Conservation (phyloP, 2,329 filamentous ascomycete species). For the Thielaviopsis euricoi region DNA sequence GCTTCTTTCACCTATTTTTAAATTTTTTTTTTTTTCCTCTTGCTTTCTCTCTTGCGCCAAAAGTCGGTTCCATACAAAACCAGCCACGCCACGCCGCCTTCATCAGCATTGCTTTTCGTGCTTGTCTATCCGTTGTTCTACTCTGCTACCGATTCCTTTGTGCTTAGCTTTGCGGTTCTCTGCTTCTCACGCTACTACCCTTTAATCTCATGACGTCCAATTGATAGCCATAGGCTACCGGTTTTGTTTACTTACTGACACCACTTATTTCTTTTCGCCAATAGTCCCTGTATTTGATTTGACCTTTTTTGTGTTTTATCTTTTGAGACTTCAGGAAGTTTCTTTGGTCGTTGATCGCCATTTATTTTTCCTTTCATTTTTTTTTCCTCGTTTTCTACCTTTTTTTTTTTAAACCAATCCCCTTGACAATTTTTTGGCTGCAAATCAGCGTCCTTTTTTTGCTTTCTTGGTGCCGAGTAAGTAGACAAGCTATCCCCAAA, state of each 20-base stretch:
- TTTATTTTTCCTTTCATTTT: neutral
- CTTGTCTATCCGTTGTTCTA: neutral
- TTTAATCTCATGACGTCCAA: neutral
- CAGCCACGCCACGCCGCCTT: neutral
- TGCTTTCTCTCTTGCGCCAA: neutral
- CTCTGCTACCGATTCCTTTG: neutral
- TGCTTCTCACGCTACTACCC: neutral
- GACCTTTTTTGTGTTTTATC: neutral
- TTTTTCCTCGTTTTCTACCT: neutral
- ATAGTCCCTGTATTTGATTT: neutral
- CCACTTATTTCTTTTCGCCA: neutral
- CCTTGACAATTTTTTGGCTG: neutral
- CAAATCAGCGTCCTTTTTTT: neutral
- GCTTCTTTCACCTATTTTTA: neutral
- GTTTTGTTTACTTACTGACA: neutral
- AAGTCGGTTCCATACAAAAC: neutral
- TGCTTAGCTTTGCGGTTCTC: neutral
- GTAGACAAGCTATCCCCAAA: neutral
- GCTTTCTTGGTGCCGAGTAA: neutral
- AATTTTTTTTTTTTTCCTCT: neutral
- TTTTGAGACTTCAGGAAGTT: slow-evolving; percentile 1
- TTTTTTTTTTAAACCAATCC: neutral
- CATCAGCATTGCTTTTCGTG: neutral
- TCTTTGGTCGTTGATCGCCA: slow-evolving; percentile 1
- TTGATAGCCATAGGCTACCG: neutral